A percentile compares a stretch with the other conserved stretches of the same genome.
Conservation (phyloP, 345 rosid genomes). For the Xanthoceras sorbifolium region DNA sequence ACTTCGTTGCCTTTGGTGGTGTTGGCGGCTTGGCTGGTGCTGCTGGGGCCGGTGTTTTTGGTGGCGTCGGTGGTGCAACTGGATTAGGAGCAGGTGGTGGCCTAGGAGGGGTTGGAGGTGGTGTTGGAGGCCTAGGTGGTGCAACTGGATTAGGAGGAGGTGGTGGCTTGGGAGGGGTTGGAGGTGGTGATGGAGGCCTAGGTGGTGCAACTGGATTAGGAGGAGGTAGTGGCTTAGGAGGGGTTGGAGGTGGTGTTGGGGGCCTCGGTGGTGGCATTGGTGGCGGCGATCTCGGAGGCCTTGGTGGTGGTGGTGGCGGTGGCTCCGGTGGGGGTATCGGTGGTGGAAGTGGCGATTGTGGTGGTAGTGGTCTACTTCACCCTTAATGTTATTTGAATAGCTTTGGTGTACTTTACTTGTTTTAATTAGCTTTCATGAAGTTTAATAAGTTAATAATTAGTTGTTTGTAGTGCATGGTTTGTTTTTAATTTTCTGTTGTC, state of each 20-base stretch:
- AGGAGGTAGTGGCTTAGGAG: background rate
- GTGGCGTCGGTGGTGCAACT: slow-evolving; percentile 29
- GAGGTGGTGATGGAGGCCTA: background rate
- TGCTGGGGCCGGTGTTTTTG: slow-evolving; percentile 25
- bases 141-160: slow-evolving; percentile 15
- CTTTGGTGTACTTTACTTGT: background rate
- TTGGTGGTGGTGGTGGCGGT: slow-evolving; percentile 13
- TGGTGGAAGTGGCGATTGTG: slow-evolving; percentile 10
- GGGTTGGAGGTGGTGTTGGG: background rate
- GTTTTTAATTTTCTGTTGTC: background rate
- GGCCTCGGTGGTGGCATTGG: background rate
- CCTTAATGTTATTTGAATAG: background rate
- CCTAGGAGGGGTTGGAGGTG: background rate
- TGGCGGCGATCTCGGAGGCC: no score
- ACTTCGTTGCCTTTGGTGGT: slow-evolving; percentile 48
- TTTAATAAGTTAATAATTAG: background rate
- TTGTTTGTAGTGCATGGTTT: background rate
- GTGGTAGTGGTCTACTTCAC: slow-evolving; percentile 4
- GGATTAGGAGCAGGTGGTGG: slow-evolving; percentile 28
- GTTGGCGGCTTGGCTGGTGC: slow-evolving; percentile 48
- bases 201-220: slow-evolving; percentile 15
- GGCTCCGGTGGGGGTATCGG: background rate
- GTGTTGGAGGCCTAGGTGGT: background rate
- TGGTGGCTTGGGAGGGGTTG: background rate
- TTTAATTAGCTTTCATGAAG: background rate